These are phyloP conservation scores for Podila epigama DNA, from an alignment of 192 early-diverging fungal species.

Conservation along the genomic window DNA sequence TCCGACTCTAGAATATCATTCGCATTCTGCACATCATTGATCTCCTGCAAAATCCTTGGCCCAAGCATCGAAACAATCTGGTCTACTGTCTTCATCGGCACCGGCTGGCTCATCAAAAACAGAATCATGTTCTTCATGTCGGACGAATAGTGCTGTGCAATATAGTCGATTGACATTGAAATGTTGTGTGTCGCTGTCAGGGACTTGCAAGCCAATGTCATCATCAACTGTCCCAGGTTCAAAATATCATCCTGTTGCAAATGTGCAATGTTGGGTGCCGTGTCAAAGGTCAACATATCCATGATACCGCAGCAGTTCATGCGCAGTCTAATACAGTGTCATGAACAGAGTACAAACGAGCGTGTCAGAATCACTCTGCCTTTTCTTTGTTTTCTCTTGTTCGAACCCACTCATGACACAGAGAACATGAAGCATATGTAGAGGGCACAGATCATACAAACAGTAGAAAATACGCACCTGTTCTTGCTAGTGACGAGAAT, in stretches of 20 bases:
- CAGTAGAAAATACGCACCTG: slow-evolving; percentile 52
- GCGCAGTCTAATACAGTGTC: slow-evolving; percentile 56
- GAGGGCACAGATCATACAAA: too few relatives aligned
- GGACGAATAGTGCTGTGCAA: slow-evolving; percentile 75
- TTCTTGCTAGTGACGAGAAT: slow-evolving; percentile 87
- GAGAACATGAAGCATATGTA: too few relatives aligned
- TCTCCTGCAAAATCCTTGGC: slow-evolving; percentile 76
- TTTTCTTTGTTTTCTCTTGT: too few relatives aligned
- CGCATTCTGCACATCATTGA: slow-evolving; percentile 75
- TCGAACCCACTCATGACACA: too few relatives aligned
- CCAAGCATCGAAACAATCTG: slow-evolving; percentile 82
- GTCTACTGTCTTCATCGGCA: slow-evolving; percentile 77
- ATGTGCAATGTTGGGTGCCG: slow-evolving; percentile 65
- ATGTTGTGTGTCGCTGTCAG: slow-evolving; percentile 73
- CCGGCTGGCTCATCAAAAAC: slow-evolving; percentile 80
- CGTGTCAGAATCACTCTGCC: neutral
- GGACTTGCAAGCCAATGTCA: slow-evolving; percentile 80
- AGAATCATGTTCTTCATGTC: slow-evolving; percentile 87
- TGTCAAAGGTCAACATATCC: slow-evolving; percentile 79
- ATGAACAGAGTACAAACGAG: slow-evolving; percentile 4
- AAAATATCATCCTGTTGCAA: slow-evolving; percentile 85
- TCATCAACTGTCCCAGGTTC: slow-evolving; percentile 81
- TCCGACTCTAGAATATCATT: slow-evolving; percentile 85
- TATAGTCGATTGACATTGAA: slow-evolving; percentile 77
- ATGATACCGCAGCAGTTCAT: slow-evolving; percentile 76